phyloP scores from a whole-genome alignment of 202 grass and related monocot genomes.

The Zizania palustris region DNA sequence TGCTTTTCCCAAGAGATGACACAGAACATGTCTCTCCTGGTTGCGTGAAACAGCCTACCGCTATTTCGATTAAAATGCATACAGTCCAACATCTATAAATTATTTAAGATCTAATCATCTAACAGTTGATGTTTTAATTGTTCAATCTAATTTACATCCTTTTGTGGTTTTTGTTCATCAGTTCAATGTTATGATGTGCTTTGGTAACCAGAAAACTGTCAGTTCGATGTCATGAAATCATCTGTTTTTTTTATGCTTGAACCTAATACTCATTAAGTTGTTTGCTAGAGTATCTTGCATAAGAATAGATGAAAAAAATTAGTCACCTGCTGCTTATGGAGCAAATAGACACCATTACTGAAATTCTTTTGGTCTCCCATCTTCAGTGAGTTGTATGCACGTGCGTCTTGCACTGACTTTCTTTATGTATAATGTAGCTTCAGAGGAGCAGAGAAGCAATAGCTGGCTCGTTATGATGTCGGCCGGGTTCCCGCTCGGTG shows the following conservation, averaged over 20 bases:
- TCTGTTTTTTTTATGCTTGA: not conserved
- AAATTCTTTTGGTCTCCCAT: not conserved
- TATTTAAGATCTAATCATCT: not conserved
- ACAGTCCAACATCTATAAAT: not conserved
- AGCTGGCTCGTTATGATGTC: conserved; percentile 57
- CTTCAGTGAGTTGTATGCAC: conserved; percentile 24
- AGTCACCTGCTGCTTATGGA: conserved; percentile 14
- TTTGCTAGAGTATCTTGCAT: not conserved
- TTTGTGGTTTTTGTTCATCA: not conserved
- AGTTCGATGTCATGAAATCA: not conserved
- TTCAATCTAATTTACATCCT: not conserved
- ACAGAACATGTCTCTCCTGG: not conserved
- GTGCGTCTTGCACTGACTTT: conserved; percentile 41
- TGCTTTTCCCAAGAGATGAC: not conserved
- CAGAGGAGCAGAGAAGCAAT: conserved; percentile 50
- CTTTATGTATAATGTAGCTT: conserved; percentile 42
- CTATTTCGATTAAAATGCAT: too few species aligned
- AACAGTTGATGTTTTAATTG: not conserved
- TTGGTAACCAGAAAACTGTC: not conserved
- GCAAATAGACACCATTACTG: not conserved
- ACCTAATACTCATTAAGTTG: conserved; percentile 36
- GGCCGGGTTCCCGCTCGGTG: conserved; percentile 62
- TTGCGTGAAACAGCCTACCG: not conserved
- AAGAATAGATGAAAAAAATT: not conserved
- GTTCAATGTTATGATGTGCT: not conserved